Percentiles rank a stretch among this genome's conserved stretches.
Conservation (phyloP, 2,329 filamentous ascomycete genomes). For the Cladosporium sp. region DNA sequence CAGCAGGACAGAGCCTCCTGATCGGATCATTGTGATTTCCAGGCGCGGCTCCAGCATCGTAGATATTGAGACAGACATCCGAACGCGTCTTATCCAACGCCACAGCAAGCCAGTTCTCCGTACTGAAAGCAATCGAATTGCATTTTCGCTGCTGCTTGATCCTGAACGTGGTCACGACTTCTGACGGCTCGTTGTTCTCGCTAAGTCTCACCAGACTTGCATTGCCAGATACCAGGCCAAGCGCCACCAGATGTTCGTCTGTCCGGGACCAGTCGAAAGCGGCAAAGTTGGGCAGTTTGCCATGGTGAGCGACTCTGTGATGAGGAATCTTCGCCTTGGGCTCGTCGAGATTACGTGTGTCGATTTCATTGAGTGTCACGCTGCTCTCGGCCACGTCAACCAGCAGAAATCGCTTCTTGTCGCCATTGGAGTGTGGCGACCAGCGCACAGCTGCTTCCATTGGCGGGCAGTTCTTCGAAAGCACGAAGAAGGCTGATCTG, state of each 20-base stretch:
- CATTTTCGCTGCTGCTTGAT: constrained; percentile 76
- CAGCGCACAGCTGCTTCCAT: constrained; percentile 66
- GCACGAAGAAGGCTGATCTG: neutral
- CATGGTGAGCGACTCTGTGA: constrained; percentile 51
- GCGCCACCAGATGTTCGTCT: constrained; percentile 67
- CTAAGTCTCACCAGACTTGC: constrained; percentile 74
- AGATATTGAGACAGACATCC: constrained; percentile 79
- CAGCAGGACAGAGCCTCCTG: constrained; percentile 60
- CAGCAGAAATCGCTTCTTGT: constrained; percentile 59
- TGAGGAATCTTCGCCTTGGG: constrained; percentile 46
- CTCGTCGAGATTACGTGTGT: constrained; percentile 19
- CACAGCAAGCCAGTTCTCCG: constrained; percentile 69
- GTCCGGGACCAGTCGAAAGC: constrained; percentile 66
- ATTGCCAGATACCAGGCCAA: constrained; percentile 73
- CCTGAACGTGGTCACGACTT: constrained; percentile 61
- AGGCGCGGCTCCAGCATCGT: constrained; percentile 68
- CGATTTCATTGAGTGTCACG: constrained; percentile 59
- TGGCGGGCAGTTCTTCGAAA: neutral
- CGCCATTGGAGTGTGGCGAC: constrained; percentile 58
- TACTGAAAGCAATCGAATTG: constrained; percentile 79
- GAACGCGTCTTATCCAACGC: constrained; percentile 79
- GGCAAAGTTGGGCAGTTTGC: constrained; percentile 59
- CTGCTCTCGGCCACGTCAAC: constrained; percentile 61
- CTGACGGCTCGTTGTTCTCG: constrained; percentile 51
- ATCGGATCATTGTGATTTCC: constrained; percentile 50